phyloP scores from a whole-genome alignment of 441 rosid species.

The Raphanus hybrid region DNA sequence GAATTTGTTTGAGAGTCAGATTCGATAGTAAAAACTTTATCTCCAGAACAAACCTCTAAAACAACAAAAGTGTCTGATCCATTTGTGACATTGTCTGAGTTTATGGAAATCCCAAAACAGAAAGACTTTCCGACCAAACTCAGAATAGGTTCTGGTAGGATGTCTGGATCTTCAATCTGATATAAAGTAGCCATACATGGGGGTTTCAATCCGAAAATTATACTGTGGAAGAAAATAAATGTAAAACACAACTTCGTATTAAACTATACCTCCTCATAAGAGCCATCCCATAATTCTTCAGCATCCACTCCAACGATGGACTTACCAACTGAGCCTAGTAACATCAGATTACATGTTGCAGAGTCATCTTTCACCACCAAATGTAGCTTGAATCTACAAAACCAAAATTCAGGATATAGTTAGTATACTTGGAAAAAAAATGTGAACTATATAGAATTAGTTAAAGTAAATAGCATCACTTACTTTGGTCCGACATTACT shows the following conservation, averaged over 20 bases:
- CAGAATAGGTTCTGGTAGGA: neutral
- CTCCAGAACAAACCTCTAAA: neutral
- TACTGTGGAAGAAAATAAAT: neutral
- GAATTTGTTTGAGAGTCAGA: neutral
- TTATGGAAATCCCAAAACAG: neutral
- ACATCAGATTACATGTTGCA: neutral
- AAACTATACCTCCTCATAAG: neutral
- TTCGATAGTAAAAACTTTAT: neutral
- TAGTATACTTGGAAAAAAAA: no score
- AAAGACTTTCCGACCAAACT: neutral
- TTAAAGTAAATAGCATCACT: no score
- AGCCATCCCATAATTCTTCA: conserved; percentile 1
- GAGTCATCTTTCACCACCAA: neutral
- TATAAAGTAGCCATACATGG: no score
- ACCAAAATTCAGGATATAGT: neutral
- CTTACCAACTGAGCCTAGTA: neutral
- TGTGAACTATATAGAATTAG: no score
- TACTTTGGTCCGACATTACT: no score
- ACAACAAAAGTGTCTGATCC: neutral
- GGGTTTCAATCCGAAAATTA: neutral
- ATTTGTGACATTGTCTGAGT: neutral
- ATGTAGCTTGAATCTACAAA: neutral
- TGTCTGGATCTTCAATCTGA: neutral
- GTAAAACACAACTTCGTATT: neutral
- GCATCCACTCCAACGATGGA: neutral